These are phyloP conservation scores for Penicillium polonicum DNA, from an alignment of 2,329 filamentous ascomycete species.

Conservation along the genomic window DNA sequence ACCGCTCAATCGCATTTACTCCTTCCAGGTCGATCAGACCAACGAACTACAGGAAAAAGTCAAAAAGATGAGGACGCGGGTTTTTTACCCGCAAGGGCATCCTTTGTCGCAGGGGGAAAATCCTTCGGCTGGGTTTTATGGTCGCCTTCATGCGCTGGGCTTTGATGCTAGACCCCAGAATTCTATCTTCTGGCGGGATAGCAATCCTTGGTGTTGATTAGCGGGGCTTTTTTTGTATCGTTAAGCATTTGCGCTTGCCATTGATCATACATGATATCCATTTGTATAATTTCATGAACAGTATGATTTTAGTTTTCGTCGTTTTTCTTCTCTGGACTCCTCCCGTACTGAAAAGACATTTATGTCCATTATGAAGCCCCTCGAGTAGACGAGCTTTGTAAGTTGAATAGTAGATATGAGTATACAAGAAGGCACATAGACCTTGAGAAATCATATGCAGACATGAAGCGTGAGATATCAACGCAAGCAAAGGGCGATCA, in stretches of 20 bases:
- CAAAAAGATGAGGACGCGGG: slow-evolving; percentile 18
- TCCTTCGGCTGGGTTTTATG: slow-evolving; percentile 18
- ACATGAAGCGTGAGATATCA: background rate
- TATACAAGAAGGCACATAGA: background rate
- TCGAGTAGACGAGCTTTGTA: background rate
- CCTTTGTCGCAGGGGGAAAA: slow-evolving; percentile 13
- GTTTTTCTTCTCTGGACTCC: background rate
- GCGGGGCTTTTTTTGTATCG: background rate
- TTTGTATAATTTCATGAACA: background rate
- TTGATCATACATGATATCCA: background rate
- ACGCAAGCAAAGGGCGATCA: background rate
- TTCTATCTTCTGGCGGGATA: slow-evolving; percentile 13
- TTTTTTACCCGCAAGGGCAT: slow-evolving; percentile 15
- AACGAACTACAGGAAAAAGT: slow-evolving; percentile 5
- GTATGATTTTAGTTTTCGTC: background rate
- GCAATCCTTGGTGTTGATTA: slow-evolving; percentile 13
- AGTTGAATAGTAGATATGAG: background rate
- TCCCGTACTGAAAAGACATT: background rate
- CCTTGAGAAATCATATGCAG: background rate
- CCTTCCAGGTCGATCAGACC: slow-evolving; percentile 7
- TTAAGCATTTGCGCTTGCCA: background rate
- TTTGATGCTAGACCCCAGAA: slow-evolving; percentile 9
- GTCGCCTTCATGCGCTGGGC: slow-evolving; percentile 18
- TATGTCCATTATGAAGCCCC: background rate
- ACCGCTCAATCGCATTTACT: slow-evolving; percentile 16